Conservation (phyloP, 1,284 basidiomycete genomes). For the Naganishia cerealis region DNA sequence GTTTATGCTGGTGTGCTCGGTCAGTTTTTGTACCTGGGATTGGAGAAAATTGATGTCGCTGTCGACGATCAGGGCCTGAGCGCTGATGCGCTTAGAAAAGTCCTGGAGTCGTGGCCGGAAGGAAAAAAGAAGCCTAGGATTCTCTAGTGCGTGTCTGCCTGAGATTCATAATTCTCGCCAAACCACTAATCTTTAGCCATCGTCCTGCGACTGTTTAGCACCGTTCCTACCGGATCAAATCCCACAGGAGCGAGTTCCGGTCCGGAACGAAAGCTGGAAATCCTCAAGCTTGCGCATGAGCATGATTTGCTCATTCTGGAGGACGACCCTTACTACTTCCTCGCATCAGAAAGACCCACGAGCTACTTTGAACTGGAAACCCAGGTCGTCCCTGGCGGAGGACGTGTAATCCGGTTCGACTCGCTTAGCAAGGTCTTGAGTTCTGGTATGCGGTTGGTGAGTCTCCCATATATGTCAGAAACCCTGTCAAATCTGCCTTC, state of each 20-base stretch:
- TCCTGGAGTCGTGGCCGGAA: conserved; percentile 73
- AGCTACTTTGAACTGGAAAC: conserved; percentile 78
- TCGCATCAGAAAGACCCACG: conserved; percentile 60
- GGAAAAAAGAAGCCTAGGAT: conserved; percentile 73
- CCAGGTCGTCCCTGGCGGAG: conserved; percentile 57
- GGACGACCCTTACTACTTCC: conserved; percentile 76
- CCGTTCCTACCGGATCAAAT: conserved; percentile 66
- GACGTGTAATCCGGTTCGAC: conserved; percentile 81
- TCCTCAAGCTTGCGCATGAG: conserved; percentile 71
- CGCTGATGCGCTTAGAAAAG: conserved; percentile 64
- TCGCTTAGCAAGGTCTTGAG: conserved; percentile 85
- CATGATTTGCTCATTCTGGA: conserved; percentile 82
- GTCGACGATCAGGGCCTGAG: conserved; percentile 76
- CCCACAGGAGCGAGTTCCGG: conserved; percentile 78
- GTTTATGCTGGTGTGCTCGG: conserved; percentile 66
- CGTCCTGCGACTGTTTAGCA: conserved; percentile 58
- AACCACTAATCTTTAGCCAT: conserved; percentile 16
- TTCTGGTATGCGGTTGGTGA: conserved; percentile 60
- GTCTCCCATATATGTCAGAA: conserved; percentile 47
- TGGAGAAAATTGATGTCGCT: conserved; percentile 70
- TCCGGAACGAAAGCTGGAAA: conserved; percentile 70
- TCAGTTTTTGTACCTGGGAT: conserved; percentile 43
- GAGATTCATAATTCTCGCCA: conserved; percentile 41
- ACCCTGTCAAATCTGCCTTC: not conserved
- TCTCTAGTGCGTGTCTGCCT: conserved; percentile 63